Evolutionary conservation across 129 eudicot species (phyloP).

Genomic region (Flaveria ramosissima): DNA sequence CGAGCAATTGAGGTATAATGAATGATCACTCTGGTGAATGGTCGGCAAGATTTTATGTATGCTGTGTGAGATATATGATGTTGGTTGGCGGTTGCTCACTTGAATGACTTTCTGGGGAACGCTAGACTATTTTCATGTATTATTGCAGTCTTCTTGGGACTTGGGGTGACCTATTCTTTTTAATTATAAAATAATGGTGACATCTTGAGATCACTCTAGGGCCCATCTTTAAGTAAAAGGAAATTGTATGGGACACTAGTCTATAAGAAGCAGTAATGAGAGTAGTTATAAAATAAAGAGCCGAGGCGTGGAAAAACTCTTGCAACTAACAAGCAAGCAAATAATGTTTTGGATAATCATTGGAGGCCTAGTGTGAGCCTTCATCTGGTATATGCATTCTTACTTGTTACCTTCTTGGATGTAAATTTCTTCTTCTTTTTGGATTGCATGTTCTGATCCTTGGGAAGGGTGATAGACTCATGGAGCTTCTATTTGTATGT

Average conservation of each 20-base stretch:
- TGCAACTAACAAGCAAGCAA: not conserved
- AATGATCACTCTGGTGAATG: not conserved
- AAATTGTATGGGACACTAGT: not conserved
- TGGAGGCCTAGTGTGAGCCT: not conserved
- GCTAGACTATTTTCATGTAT: constrained; percentile 6
- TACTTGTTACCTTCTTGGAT: not conserved
- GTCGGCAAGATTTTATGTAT: not conserved
- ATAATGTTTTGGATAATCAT: not conserved
- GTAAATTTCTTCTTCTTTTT: not conserved
- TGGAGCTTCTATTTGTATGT: not conserved
- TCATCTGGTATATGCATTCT: not conserved
- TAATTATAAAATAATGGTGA: not conserved
- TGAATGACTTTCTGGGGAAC: constrained; percentile 12
- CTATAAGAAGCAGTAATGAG: constrained; percentile 19
- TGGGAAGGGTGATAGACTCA: not conserved
- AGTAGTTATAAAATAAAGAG: constrained; percentile 3
- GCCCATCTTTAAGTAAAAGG: not conserved
- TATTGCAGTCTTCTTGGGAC: constrained; percentile 4
- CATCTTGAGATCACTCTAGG: constrained; percentile 4
- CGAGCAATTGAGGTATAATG: not conserved
- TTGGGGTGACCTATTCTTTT: not conserved
- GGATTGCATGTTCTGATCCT: not conserved
- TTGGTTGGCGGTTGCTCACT: not conserved
- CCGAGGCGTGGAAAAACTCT: not conserved
- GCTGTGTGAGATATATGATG: not conserved